These are phyloP conservation scores for Avena eriantha DNA, from an alignment of 176 grass and related monocot species.

Conservation along the genomic window DNA sequence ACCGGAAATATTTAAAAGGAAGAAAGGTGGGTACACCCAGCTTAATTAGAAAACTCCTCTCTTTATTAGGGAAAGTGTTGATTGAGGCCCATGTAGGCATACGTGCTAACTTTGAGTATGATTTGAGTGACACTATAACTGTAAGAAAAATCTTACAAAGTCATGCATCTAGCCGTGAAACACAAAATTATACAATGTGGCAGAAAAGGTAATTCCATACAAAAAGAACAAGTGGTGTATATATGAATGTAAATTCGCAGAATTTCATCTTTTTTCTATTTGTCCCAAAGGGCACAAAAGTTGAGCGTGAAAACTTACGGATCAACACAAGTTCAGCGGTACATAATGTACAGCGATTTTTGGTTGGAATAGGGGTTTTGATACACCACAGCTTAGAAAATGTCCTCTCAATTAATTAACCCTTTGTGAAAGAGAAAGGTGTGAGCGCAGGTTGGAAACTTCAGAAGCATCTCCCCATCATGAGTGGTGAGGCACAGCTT, in stretches of 20 bases:
- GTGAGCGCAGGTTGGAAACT: neutral
- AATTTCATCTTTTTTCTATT: neutral
- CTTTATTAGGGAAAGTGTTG: neutral
- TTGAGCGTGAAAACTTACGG: neutral
- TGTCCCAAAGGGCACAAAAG: neutral
- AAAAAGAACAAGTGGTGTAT: neutral
- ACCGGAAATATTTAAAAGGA: neutral
- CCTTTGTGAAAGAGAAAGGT: neutral
- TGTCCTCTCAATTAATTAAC: neutral
- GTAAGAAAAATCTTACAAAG: neutral
- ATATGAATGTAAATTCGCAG: neutral
- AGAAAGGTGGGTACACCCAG: neutral
- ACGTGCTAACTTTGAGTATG: neutral
- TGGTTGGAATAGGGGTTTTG: neutral
- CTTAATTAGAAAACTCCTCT: neutral
- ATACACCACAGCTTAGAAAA: neutral
- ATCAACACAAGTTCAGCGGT: neutral
- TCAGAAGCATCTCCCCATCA: constrained; percentile 6
- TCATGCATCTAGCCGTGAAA: neutral
- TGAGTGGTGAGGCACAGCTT: neutral
- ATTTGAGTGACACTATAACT: neutral
- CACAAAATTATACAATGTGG: neutral
- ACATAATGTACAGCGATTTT: too few species aligned
- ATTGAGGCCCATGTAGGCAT: neutral
- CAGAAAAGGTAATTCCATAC: neutral